Conservation (phyloP, 2,329 filamentous ascomycete species). For the Magnaporthiopsis rhizophila region DNA sequence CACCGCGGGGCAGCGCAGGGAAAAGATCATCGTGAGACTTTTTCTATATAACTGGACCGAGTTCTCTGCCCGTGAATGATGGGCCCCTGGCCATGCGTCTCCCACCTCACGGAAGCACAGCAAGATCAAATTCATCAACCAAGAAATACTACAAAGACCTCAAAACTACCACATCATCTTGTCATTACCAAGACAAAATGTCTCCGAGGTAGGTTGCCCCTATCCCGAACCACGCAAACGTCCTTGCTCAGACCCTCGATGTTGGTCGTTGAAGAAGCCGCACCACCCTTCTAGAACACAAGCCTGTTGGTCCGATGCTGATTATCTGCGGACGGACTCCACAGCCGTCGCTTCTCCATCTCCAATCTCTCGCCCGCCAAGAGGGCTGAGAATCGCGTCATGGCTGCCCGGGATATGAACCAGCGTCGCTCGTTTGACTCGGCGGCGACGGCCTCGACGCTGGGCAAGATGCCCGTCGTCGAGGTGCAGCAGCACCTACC, state of each 20-base stretch:
- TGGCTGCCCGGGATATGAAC: neutral
- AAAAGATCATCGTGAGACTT: neutral
- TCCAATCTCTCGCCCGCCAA: conserved; percentile 7
- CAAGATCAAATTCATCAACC: neutral
- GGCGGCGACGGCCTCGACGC: conserved; percentile 2
- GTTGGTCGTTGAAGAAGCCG: no score
- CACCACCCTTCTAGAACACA: neutral
- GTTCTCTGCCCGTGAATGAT: no score
- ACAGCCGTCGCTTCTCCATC: conserved; percentile 5
- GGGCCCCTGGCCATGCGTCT: neutral
- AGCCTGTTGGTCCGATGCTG: neutral
- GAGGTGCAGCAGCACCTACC: conserved; percentile 2
- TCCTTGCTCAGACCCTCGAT: neutral
- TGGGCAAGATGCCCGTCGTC: conserved; percentile 4
- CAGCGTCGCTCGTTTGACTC: conserved; percentile 4
- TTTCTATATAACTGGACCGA: neutral
- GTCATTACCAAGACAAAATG: neutral
- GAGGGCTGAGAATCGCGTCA: conserved; percentile 1
- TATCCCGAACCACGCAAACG: neutral
- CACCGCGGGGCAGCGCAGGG: no score
- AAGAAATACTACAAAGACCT: neutral
- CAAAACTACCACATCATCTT: neutral
- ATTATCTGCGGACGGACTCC: neutral
- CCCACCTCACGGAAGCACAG: neutral
- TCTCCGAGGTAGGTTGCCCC: neutral